phyloP scores from a whole-genome alignment of 2,329 filamentous ascomycete genomes.

The Emergomyces africanus region DNA sequence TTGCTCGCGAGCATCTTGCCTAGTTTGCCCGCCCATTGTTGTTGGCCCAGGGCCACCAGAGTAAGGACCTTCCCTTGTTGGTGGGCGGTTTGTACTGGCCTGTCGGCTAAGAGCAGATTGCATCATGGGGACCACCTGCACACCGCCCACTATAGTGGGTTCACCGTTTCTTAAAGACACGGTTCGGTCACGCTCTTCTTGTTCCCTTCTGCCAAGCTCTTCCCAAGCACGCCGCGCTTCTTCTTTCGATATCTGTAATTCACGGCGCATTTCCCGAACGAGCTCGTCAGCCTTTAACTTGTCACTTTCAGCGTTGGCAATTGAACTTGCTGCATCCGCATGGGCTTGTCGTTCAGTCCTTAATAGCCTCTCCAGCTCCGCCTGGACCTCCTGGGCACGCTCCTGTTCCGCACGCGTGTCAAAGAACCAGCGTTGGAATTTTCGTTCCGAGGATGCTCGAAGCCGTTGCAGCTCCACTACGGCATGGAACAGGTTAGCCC shows the following conservation, averaged over 20 bases:
- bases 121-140: constrained; percentile 90
- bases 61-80: constrained; percentile 35
- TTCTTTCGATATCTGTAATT: constrained; percentile 88
- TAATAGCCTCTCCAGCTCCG: constrained; percentile 63
- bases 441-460: constrained; percentile 87
- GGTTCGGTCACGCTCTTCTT: constrained; percentile 81
- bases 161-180: constrained; percentile 75
- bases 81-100: constrained; percentile 35
- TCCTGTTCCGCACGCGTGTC: constrained; percentile 85
- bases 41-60: constrained; percentile 21
- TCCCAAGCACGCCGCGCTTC: constrained; percentile 95
- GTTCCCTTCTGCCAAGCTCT: constrained; percentile 82
- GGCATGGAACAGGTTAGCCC: constrained; percentile 93
- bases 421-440: constrained; percentile 98
- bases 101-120: constrained; percentile 51
- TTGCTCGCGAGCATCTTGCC: constrained; percentile 20
- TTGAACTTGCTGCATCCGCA: constrained; percentile 52
- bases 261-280: constrained; percentile 80
- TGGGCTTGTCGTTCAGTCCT: constrained; percentile 59
- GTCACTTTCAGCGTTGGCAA: constrained; percentile 55
- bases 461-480: constrained; percentile 92
- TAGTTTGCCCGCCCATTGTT: constrained; percentile 19
- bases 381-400: constrained; percentile 67
- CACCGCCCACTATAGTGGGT: constrained; percentile 79
- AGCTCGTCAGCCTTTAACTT: constrained; percentile 60